phyloP scores from a whole-genome alignment of 1,284 basidiomycete genomes.

The Fomitopsis schrenkii region DNA sequence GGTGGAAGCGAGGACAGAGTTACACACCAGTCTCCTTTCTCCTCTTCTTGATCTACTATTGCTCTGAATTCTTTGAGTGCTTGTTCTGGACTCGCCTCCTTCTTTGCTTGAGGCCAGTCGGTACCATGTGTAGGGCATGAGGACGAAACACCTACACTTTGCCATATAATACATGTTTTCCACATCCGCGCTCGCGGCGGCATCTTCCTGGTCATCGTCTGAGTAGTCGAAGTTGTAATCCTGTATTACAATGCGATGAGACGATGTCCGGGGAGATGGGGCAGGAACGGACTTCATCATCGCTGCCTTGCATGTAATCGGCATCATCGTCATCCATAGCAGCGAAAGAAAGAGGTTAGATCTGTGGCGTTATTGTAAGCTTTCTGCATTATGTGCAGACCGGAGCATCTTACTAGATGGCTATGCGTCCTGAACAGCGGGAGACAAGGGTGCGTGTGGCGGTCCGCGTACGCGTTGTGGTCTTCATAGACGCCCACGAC shows the following conservation, averaged over 20 bases:
- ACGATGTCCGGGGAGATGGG: background rate
- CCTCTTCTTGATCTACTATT: slow-evolving; percentile 86
- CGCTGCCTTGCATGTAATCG: slow-evolving; percentile 85
- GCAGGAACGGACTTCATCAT: slow-evolving; percentile 61
- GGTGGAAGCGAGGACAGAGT: background rate
- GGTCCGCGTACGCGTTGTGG: background rate
- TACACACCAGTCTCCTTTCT: slow-evolving; percentile 87
- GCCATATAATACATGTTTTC: slow-evolving; percentile 99
- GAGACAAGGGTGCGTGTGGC: background rate
- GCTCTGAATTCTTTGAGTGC: slow-evolving; percentile 84
- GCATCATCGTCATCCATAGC: slow-evolving; percentile 85
- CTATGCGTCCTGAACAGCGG: background rate
- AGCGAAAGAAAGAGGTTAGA: background rate
- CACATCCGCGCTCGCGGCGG: slow-evolving; percentile 83
- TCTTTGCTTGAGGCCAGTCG: slow-evolving; percentile 61
- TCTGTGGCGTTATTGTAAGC: background rate
- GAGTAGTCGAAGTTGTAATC: slow-evolving; percentile 98
- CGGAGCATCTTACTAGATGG: background rate
- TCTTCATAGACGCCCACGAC: background rate
- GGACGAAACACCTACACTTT: slow-evolving; percentile 62
- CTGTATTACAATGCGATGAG: slow-evolving; percentile 35
- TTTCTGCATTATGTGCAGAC: background rate
- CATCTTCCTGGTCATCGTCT: slow-evolving; percentile 81
- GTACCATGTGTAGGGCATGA: background rate
- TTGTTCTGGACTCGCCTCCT: slow-evolving; percentile 87